Conservation (phyloP, 306 rosid genomes). For the Alnus glutinosa region DNA sequence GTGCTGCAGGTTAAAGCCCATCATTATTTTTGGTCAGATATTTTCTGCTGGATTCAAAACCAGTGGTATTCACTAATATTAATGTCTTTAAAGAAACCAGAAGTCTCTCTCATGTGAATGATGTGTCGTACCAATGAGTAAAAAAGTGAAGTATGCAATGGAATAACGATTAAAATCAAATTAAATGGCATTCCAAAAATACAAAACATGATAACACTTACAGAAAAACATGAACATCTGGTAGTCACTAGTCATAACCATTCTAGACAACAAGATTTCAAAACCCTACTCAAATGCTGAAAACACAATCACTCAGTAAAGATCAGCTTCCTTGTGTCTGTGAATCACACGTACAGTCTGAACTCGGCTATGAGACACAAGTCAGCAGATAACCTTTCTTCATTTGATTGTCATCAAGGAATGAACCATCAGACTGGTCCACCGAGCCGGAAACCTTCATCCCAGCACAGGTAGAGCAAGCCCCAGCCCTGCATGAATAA, state of each 20-base stretch:
- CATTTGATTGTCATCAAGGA: constrained; percentile 69
- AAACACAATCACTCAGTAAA: constrained; percentile 43
- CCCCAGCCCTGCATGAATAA: constrained; percentile 88
- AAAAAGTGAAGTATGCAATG: neutral
- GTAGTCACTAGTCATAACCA: neutral
- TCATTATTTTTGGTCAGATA: too few relatives aligned
- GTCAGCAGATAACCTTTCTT: constrained; percentile 58
- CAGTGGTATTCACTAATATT: neutral
- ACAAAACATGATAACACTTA: neutral
- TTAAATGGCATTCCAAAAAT: neutral
- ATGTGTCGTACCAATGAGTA: neutral
- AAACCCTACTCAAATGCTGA: neutral
- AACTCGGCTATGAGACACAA: constrained; percentile 71
- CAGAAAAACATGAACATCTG: neutral
- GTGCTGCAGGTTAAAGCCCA: too few relatives aligned
- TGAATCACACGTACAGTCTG: constrained; percentile 71
- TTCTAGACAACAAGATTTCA: neutral
- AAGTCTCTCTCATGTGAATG: neutral
- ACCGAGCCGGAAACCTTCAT: constrained; percentile 57
- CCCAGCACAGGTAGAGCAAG: constrained; percentile 85
- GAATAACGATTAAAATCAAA: neutral
- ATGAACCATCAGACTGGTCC: constrained; percentile 79
- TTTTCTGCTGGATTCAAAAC: too few relatives aligned
- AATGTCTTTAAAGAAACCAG: neutral
- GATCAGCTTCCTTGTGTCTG: constrained; percentile 78